phyloP scores from a whole-genome alignment of 176 grass and related monocot species.

The Phoenix roebelenii region DNA sequence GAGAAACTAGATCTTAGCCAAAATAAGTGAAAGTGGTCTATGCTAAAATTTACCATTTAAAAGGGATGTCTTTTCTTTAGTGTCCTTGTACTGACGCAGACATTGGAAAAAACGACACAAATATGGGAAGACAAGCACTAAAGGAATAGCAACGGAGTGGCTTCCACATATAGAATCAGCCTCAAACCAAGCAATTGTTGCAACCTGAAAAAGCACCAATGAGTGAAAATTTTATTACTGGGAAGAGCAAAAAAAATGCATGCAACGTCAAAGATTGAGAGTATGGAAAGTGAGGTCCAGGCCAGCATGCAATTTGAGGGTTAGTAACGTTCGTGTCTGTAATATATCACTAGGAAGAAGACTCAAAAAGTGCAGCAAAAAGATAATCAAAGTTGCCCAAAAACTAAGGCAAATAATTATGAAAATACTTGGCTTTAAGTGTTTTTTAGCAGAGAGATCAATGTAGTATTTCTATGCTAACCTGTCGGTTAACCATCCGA shows the following conservation, averaged over 20 bases:
- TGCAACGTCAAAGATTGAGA: neutral
- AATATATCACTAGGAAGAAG: too few species aligned
- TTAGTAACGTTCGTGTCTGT: too few species aligned
- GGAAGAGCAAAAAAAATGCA: neutral
- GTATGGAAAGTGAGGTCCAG: too few species aligned
- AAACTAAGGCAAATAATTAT: too few species aligned
- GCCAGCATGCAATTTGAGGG: too few species aligned
- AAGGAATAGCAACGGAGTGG: slow-evolving; percentile 87
- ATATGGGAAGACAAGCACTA: slow-evolving; percentile 90
- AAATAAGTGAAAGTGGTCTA: slow-evolving; percentile 6
- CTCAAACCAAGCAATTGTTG: slow-evolving; percentile 98
- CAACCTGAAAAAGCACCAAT: slow-evolving; percentile 44
- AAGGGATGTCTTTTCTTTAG: slow-evolving; percentile 79
- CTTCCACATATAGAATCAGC: slow-evolving; percentile 98
- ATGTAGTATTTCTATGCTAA: slow-evolving; percentile 23
- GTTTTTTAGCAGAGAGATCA: neutral
- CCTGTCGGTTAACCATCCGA: slow-evolving; percentile 92
- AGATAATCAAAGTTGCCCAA: too few species aligned
- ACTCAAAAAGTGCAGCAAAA: too few species aligned
- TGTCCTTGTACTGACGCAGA: slow-evolving; percentile 92
- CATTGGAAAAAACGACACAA: slow-evolving; percentile 94
- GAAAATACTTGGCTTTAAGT: neutral
- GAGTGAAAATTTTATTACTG: too few species aligned
- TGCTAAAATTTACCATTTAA: slow-evolving; percentile 69
- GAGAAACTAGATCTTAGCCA: neutral